These are phyloP conservation scores for Chaetoceros tenuissimus DNA, from an alignment of 108 stramenopile genomes.

Conservation along the genomic window DNA sequence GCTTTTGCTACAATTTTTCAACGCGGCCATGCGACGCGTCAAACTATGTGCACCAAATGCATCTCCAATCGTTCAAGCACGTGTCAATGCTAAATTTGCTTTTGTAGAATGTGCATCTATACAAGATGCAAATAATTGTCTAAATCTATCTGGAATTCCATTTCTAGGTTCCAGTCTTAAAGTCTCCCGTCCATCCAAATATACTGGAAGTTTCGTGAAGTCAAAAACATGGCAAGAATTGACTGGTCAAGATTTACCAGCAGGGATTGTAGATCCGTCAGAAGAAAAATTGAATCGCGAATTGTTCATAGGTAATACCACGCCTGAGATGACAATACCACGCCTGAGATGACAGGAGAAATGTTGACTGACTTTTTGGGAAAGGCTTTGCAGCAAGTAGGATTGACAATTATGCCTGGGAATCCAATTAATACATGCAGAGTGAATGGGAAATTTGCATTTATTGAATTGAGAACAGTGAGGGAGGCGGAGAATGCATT, in stretches of 20 bases:
- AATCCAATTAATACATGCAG: conserved; percentile 83
- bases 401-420: conserved; percentile 65
- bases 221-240: conserved; percentile 82
- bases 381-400: conserved; percentile 80
- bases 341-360: conserved; percentile 86
- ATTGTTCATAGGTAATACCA: conserved; percentile 90
- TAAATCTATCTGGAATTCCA: conserved; percentile 87
- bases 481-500: conserved; percentile 86
- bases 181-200: conserved; percentile 86
- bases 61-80: conserved; percentile 69
- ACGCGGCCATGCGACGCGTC: conserved; percentile 87
- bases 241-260: conserved; percentile 67
- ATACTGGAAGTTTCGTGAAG: conserved; percentile 64
- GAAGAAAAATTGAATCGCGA: conserved; percentile 81
- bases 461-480: conserved; percentile 77
- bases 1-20: conserved; percentile 80
- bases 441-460: conserved; percentile 87
- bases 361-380: conserved; percentile 80
- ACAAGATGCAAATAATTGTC: conserved; percentile 66
- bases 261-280: conserved; percentile 39
- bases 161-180: conserved; percentile 80
- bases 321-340: conserved; percentile 93
- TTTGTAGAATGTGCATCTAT: conserved; percentile 74
- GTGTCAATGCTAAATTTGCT: conserved; percentile 84
- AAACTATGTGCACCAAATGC: conserved; percentile 48